Evolutionary conservation across 306 rosid species (phyloP).

Genomic region (Prunus mira): DNA sequence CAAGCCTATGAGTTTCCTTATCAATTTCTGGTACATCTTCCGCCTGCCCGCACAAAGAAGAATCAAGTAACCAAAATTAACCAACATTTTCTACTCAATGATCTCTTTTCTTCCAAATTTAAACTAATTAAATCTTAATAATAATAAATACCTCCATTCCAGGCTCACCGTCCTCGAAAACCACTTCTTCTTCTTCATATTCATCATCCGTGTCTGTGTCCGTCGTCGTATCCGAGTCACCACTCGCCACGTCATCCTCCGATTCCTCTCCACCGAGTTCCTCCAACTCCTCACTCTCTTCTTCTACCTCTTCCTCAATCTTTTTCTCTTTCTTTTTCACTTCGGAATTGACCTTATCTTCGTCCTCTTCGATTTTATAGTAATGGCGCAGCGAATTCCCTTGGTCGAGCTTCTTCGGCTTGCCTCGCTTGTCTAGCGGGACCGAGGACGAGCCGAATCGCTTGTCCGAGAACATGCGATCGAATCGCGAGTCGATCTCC

Average conservation of each 20-base stretch:
- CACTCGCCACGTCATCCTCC: conserved; percentile 13
- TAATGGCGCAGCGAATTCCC: conserved; percentile 45
- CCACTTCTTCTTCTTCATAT: conserved; percentile 29
- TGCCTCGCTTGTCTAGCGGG: conserved; percentile 81
- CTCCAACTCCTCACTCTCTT: conserved; percentile 20
- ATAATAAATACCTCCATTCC: conserved; percentile 39
- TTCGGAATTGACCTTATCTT: background rate
- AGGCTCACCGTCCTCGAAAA: conserved; percentile 36
- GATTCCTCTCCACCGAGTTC: conserved; percentile 10
- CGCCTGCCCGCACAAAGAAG: conserved; percentile 32
- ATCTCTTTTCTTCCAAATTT: background rate
- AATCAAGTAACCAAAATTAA: background rate
- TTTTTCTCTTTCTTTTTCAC: conserved; percentile 17
- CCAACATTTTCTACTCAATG: background rate
- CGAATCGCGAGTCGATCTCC: conserved; percentile 73
- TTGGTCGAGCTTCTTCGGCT: conserved; percentile 29
- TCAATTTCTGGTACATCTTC: conserved; percentile 53
- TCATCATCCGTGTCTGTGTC: conserved; percentile 42
- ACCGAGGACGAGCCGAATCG: conserved; percentile 59
- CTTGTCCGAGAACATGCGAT: conserved; percentile 54
- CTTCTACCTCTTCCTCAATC: conserved; percentile 28
- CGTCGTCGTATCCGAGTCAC: conserved; percentile 28
- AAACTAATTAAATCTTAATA: background rate
- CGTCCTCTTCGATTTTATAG: conserved; percentile 45
- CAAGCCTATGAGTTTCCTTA: conserved; percentile 70